phyloP scores from a whole-genome alignment of 1,139 yeast species.

The Nakaseomyces kungkrabaensis region DNA sequence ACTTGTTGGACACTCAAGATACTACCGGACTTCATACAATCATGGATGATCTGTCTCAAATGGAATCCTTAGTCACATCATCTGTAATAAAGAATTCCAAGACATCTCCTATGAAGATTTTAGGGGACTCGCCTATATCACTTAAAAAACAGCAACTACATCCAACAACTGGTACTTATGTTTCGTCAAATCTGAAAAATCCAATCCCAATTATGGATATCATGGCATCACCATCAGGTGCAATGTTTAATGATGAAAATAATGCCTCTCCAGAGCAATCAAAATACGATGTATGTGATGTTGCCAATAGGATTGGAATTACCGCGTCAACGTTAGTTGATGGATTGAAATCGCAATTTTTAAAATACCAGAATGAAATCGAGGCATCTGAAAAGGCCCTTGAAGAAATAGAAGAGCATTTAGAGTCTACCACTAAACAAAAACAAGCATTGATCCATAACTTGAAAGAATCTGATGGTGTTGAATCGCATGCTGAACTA shows the following conservation, averaged over 20 bases:
- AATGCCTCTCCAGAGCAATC: neutral
- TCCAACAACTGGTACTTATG: slow-evolving; percentile 2
- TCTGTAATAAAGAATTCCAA: slow-evolving; percentile 17
- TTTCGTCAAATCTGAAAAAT: slow-evolving; percentile 3
- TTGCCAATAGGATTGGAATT: neutral
- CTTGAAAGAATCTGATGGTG: slow-evolving; percentile 7
- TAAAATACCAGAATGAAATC: neutral
- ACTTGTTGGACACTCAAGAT: slow-evolving; percentile 5
- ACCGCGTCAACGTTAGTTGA: neutral
- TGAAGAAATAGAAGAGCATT: neutral
- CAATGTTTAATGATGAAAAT: neutral
- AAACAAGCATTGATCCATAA: slow-evolving; percentile 2
- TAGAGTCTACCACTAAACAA: neutral
- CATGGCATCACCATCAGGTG: slow-evolving; percentile 11
- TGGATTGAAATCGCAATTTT: neutral
- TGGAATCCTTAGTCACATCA: slow-evolving; percentile 22
- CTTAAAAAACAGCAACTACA: slow-evolving; percentile 7
- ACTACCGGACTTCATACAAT: slow-evolving; percentile 13
- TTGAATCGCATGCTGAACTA: neutral
- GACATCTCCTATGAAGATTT: slow-evolving; percentile 9
- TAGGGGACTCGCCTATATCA: slow-evolving; percentile 18
- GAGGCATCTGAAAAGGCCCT: neutral
- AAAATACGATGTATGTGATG: neutral
- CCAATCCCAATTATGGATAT: slow-evolving; percentile 7
- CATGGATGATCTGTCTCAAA: slow-evolving; percentile 17